phyloP scores from a whole-genome alignment of 2,329 filamentous ascomycete genomes.

The Ophiostoma tasmaniense region DNA sequence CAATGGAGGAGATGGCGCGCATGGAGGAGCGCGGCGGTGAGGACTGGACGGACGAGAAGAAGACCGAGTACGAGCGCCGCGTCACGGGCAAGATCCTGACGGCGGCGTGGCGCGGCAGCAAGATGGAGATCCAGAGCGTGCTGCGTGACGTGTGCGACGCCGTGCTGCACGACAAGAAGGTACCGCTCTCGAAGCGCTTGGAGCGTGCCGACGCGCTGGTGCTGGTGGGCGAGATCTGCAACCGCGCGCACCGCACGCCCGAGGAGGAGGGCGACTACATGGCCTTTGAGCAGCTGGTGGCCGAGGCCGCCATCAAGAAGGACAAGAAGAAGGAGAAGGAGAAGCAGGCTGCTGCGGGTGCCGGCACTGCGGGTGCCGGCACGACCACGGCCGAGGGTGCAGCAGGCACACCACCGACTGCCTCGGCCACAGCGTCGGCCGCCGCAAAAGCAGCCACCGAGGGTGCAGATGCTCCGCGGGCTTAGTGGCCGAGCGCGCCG shows the following conservation, averaged over 20 bases:
- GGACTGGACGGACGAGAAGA: slow-evolving; percentile 97
- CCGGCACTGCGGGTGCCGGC: background rate
- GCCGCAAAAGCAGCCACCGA: slow-evolving; percentile 22
- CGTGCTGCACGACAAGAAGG: slow-evolving; percentile 70
- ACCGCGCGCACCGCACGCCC: slow-evolving; percentile 74
- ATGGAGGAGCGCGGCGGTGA: slow-evolving; percentile 90
- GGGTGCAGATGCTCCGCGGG: slow-evolving; percentile 30
- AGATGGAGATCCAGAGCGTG: slow-evolving; percentile 96
- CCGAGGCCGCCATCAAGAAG: slow-evolving; percentile 92
- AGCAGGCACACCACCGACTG: background rate
- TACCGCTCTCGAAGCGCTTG: slow-evolving; percentile 73
- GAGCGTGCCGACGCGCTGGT: slow-evolving; percentile 87
- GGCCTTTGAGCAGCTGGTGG: slow-evolving; percentile 96
- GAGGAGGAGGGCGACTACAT: slow-evolving; percentile 99
- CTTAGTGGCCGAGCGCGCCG: background rate
- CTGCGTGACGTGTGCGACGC: slow-evolving; percentile 88
- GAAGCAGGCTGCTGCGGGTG: slow-evolving; percentile 13
- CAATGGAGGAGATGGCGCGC: slow-evolving; percentile 98
- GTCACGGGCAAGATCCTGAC: slow-evolving; percentile 98
- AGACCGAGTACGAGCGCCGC: slow-evolving; percentile 86
- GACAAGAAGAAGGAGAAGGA: slow-evolving; percentile 56
- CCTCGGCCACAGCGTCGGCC: background rate
- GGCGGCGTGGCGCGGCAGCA: slow-evolving; percentile 90
- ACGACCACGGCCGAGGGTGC: background rate
- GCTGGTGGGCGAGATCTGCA: slow-evolving; percentile 80